Base-by-base conservation (phyloP, 768 basidiomycete genomes). In the Lactarius evosmus region DNA sequence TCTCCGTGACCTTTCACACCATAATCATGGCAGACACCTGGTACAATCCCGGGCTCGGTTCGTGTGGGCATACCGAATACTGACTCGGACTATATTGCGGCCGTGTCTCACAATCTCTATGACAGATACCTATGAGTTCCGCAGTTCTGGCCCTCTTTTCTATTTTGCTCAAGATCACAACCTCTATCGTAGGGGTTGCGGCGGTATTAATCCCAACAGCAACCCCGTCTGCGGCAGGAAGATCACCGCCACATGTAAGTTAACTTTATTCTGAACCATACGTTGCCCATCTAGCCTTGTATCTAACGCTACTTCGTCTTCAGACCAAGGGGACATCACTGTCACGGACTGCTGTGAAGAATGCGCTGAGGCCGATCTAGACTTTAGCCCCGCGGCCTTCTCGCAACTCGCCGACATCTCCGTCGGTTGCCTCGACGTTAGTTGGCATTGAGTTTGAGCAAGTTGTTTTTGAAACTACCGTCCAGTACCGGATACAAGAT, bases 161-260 rank as follows among this genome's bases (percentile, higher is more conserved):
- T 30, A 12, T 36, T 2, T 11, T 25, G 14, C 30, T 36, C 30
- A 55, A 16, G 32, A 19, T 58, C 27, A 60, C 29, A 6, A n/a
- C 25, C 11, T 7, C 25, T 51, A 33, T 52, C 44, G 33, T 58
- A 90, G 88, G 51, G 82, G 78, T 11, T 87, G 84, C 71, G 57
- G 74, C 19, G 80, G 81, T 29, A 77, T 56, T 7, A 84, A 93
- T 78, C 87, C 91, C 30, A 93, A 93, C 74, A 70, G 66, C 60
- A 92, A 94, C 77, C 89, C 91, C 36, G 72, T 93, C 60, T 93
- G 92, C 72, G 75, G 76, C 68, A 79, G 74, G 69, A 67, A 75
- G 59, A 75, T 88, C 60, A 69, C 25, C 0, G 75, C 75, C 9
- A 65, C 25, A 6, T 89, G 89, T 88, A 75, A 73, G 80, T 75